Conservation (phyloP, 2,329 filamentous ascomycete genomes). For the Colletotrichum caudatum region DNA sequence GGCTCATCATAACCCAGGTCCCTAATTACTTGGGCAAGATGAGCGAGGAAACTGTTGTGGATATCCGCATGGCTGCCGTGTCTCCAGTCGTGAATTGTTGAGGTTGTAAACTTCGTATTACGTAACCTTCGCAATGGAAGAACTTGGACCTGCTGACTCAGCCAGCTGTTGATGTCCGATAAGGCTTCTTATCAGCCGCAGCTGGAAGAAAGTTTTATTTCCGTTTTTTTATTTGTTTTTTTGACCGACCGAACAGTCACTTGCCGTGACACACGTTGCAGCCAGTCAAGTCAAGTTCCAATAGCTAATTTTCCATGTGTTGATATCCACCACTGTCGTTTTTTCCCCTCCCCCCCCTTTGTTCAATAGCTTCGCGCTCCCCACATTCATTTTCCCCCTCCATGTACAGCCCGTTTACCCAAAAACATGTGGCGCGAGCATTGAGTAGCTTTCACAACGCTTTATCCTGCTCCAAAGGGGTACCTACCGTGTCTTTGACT, state of each 20-base stretch:
- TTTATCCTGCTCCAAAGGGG: neutral
- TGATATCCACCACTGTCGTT: slow-evolving; percentile 36
- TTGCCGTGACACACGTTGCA: slow-evolving; percentile 24
- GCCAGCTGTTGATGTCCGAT: slow-evolving; percentile 4
- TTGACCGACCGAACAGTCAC: slow-evolving; percentile 20
- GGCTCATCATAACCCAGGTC: no score
- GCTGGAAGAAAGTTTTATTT: neutral
- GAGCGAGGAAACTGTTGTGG: neutral
- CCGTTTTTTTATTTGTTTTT: neutral
- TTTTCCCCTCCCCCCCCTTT: neutral
- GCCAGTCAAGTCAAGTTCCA: slow-evolving; percentile 10
- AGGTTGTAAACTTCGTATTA: neutral
- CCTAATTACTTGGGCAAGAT: neutral
- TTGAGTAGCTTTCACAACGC: neutral
- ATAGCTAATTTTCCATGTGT: slow-evolving; percentile 29
- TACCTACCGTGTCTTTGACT: neutral
- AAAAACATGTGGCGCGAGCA: neutral
- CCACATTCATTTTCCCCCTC: slow-evolving; percentile 30
- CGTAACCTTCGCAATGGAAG: neutral
- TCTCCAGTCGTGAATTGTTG: neutral
- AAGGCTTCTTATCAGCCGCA: slow-evolving; percentile 5
- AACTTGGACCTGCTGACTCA: neutral
- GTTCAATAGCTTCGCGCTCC: slow-evolving; percentile 30
- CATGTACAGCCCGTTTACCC: slow-evolving; percentile 21
- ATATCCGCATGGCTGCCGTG: neutral